phyloP scores from a whole-genome alignment of 768 basidiomycete species.

The Suillus paluster region DNA sequence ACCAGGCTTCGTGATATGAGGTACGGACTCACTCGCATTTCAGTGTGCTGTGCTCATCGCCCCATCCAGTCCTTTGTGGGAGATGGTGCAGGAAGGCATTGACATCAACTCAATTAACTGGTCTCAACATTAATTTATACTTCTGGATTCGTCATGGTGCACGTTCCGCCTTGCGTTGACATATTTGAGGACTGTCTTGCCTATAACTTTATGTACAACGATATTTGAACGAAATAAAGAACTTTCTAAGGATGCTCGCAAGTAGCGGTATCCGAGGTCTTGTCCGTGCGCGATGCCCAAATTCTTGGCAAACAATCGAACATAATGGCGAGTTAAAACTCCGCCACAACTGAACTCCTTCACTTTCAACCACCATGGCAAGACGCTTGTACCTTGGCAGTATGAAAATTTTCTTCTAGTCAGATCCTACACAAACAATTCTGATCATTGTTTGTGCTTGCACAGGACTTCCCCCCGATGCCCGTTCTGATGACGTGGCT shows the following conservation, averaged over 20 bases:
- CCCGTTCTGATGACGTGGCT: constrained; percentile 81
- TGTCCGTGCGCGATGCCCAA: constrained; percentile 32
- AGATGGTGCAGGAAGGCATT: constrained; percentile 99
- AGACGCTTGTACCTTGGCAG: constrained; percentile 87
- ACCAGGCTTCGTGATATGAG: constrained; percentile 92
- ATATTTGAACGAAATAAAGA: too few relatives aligned
- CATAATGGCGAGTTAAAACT: constrained; percentile 32
- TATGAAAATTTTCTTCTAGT: constrained; percentile 40
- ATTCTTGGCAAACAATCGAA: constrained; percentile 22
- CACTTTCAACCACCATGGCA: constrained; percentile 59
- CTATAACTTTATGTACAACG: constrained; percentile 12
- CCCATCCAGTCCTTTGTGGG: constrained; percentile 84
- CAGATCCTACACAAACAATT: constrained; percentile 7
- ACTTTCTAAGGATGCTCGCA: background rate
- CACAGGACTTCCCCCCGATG: constrained; percentile 80
- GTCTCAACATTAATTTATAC: constrained; percentile 61
- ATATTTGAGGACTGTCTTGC: constrained; percentile 2
- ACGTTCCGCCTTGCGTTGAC: background rate
- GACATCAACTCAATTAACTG: constrained; percentile 95
- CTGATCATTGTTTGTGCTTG: constrained; percentile 9
- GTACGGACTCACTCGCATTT: constrained; percentile 40
- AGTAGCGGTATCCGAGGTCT: constrained; percentile 24
- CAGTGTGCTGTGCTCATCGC: constrained; percentile 14
- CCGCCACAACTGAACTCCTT: constrained; percentile 32
- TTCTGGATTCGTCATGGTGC: background rate